Evolutionary conservation across 2,329 filamentous ascomycete genomes (phyloP), one percentile per base, ranked within the genome.

Genomic region (Penicillium sp.): DNA sequence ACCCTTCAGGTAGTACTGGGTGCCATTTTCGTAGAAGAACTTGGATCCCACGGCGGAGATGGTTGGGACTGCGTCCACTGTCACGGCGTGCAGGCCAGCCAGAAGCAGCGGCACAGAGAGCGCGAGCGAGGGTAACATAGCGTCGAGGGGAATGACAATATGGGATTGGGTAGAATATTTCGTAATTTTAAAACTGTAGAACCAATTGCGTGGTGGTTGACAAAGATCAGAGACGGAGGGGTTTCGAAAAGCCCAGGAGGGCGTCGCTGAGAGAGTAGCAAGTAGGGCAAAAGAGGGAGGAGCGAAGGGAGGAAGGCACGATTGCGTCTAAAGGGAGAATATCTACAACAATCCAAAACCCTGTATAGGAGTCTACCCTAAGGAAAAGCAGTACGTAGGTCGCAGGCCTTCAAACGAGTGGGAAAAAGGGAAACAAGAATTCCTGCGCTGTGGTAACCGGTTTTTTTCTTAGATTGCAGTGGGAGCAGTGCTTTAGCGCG

Each of bases 1-100:
- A 89, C 90, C 90, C 77, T 92, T 94, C 73, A 94, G 83, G 73
- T 86, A 94, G 80, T 90, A 95, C 70, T 95, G 91, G 28, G 86
- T 81, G 60, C 91, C 91, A 71, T 92, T 85, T 66, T 84, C 85
- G 63, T 86, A 87, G 78, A 95, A 96, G 79, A 96, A 91, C 76
- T 95, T 96, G 77, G 87, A 87, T 47, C 91, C 91, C 50, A 87
- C 83, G 37, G 76, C 75, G n/a, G 78, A 77, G 58, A 87, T 83
- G 51, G 81, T 82, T 31, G 82, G 76, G 44, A 86, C 75, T 26
- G 82, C 79, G 37, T 60, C 56, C 44, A 67, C 68, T 11, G 64
- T 52, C 66, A 64, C 55, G 29, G 56, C 59, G 44, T 68, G 65
- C 37, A 71, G 55, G 50, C 62, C 59, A 26, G 65, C 62, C 48